phyloP scores from a whole-genome alignment of 805 yeast genomes.

The Zygosaccharomyces bisporus region DNA sequence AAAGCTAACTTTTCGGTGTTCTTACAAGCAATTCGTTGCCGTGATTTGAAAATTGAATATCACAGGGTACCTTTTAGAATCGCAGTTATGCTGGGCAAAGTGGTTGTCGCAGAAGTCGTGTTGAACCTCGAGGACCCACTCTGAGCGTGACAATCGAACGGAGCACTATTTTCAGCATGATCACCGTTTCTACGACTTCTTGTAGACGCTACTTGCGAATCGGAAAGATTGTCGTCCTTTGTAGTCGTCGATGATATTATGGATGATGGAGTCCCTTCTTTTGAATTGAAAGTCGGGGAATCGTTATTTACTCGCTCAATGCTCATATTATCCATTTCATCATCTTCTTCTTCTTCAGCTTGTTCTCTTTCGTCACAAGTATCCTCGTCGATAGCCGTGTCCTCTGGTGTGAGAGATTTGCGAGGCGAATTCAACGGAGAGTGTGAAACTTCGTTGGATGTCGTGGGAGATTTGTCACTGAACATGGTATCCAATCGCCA shows the following conservation, averaged over 20 bases:
- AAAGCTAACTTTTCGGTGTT: not conserved
- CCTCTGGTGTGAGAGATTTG: conserved; percentile 21
- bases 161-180: conserved; percentile 5
- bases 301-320: conserved; percentile 18
- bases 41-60: not conserved
- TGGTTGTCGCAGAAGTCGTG: conserved; percentile 15
- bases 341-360: conserved; percentile 16
- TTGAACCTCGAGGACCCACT: conserved; percentile 6
- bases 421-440: conserved; percentile 25
- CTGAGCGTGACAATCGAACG: conserved; percentile 6
- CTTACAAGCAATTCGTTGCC: not conserved
- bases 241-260: conserved; percentile 19
- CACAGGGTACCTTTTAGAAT: conserved; percentile 27
- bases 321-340: conserved; percentile 19
- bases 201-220: conserved; percentile 2
- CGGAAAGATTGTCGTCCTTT: conserved; percentile 10
- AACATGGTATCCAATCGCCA: conserved; percentile 49
- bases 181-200: conserved; percentile 6
- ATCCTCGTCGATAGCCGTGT: conserved; percentile 25
- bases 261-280: conserved; percentile 22
- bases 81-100: conserved; percentile 30
- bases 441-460: conserved; percentile 9
- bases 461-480: conserved; percentile 11
- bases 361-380: conserved; percentile 17
- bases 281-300: conserved; percentile 13